A percentile compares a stretch with the other conserved stretches of the same genome.
Conservation (phyloP, 352 stramenopile genomes). For the Globisporangium viniferum region DNA sequence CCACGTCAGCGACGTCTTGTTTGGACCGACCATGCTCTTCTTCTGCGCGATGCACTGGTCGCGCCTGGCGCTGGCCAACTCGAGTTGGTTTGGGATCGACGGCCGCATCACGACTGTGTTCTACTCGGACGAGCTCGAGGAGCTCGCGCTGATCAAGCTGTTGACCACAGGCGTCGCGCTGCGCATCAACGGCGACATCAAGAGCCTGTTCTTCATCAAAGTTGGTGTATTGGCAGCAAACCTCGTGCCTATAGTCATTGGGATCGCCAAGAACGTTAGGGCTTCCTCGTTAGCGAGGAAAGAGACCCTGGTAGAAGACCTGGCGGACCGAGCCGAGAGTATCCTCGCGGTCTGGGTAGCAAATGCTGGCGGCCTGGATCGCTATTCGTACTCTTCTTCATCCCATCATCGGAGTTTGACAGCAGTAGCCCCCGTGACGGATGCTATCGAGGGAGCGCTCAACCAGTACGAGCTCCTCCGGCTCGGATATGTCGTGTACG, state of each 20-base stretch:
- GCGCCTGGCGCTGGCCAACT: background rate
- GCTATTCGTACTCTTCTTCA: background rate
- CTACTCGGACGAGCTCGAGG: background rate
- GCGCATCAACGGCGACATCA: background rate
- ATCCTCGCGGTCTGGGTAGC: background rate
- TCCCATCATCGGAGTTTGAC: background rate
- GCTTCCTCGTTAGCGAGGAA: background rate
- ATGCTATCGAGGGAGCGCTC: background rate
- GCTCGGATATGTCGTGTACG: background rate
- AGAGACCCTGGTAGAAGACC: background rate
- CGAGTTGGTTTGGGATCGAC: background rate
- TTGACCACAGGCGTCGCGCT: background rate
- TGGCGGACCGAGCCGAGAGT: background rate
- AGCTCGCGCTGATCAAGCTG: background rate
- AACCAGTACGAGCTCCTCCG: background rate
- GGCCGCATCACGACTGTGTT: background rate
- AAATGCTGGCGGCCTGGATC: background rate
- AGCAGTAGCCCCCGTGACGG: background rate
- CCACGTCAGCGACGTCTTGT: background rate
- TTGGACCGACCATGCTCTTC: background rate
- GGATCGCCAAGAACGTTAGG: background rate
- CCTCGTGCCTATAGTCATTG: background rate
- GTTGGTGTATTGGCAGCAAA: background rate
- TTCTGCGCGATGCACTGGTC: background rate
- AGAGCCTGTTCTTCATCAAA: background rate